Percentiles rank a stretch among this genome's conserved stretches.
Conservation (phyloP, 2,329 filamentous ascomycete genomes). For the Nemania bipapillata region DNA sequence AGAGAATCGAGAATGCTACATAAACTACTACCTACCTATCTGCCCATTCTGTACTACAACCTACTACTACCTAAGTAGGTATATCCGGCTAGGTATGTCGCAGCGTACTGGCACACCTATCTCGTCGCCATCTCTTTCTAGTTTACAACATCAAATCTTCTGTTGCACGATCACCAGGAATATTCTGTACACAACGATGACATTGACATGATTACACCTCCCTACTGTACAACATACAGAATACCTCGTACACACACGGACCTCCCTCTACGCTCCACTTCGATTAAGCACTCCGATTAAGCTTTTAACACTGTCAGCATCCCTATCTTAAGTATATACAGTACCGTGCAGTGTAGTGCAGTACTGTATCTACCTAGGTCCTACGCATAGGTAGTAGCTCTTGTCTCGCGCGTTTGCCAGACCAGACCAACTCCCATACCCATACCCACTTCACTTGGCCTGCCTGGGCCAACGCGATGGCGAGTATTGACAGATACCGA, state of each 20-base stretch:
- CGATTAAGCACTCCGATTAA: constrained; percentile 10
- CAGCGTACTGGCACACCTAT: neutral
- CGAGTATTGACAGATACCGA: constrained; percentile 69
- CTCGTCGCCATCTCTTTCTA: constrained; percentile 16
- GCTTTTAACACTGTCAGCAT: constrained; percentile 12
- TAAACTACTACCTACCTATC: no score
- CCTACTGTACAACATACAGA: neutral
- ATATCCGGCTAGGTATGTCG: neutral
- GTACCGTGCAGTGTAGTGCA: neutral
- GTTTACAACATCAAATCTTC: constrained; percentile 19
- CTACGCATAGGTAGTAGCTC: neutral
- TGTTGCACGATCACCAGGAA: constrained; percentile 18
- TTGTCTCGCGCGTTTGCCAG: constrained; percentile 14
- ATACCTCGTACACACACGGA: neutral
- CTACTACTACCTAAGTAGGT: neutral
- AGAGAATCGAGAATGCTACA: constrained; percentile 33
- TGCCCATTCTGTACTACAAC: no score
- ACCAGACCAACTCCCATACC: constrained; percentile 11
- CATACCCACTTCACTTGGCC: constrained; percentile 26
- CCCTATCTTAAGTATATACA: neutral
- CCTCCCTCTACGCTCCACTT: constrained; percentile 19
- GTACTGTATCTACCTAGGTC: neutral
- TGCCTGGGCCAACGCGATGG: constrained; percentile 57
- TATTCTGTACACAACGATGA: constrained; percentile 9
- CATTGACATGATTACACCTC: neutral